Percentiles rank a stretch among this genome's conserved stretches.
Evolutionary conservation across 805 yeast species (phyloP).

Genomic region (Saturnispora zaruensis): DNA sequence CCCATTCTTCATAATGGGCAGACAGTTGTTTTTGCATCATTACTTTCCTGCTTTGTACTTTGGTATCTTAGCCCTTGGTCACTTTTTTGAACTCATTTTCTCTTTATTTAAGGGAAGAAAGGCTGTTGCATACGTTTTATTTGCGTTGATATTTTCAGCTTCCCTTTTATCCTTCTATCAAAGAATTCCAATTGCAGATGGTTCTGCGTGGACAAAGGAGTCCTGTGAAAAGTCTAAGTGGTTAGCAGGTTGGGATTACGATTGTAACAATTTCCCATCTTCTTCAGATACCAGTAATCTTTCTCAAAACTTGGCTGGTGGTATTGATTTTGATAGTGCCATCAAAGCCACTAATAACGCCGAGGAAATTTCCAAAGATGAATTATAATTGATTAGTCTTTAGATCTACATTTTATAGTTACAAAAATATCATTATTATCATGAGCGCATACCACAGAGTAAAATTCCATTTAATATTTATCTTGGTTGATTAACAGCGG

Average conservation of each 20-base stretch:
- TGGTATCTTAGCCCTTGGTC: constrained; percentile 31
- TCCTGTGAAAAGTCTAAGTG: constrained; percentile 56
- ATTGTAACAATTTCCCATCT: constrained; percentile 52
- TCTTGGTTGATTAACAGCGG: not conserved
- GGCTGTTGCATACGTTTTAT: constrained; percentile 35
- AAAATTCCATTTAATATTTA: too few relatives aligned
- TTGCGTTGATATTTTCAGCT: constrained; percentile 40
- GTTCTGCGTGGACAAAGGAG: constrained; percentile 65
- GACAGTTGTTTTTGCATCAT: constrained; percentile 91
- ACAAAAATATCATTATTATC: not conserved
- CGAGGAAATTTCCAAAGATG: constrained; percentile 7
- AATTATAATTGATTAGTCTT: constrained; percentile 1
- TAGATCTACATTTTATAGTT: not conserved
- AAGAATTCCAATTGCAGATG: constrained; percentile 72
- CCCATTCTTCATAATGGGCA: constrained; percentile 80
- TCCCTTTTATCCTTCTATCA: constrained; percentile 47
- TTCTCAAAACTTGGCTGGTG: constrained; percentile 9
- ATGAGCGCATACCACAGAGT: not conserved
- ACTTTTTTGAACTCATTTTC: constrained; percentile 26
- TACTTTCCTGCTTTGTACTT: constrained; percentile 90
- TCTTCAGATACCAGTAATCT: constrained; percentile 7
- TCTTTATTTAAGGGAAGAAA: constrained; percentile 32
- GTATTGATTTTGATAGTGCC: constrained; percentile 17
- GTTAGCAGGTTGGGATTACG: constrained; percentile 76
- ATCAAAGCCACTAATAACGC: constrained; percentile 5